A percentile compares a stretch with the other conserved stretches of the same genome.
phyloP scores from a whole-genome alignment of 441 rosid species.

The Breynia disticha region DNA sequence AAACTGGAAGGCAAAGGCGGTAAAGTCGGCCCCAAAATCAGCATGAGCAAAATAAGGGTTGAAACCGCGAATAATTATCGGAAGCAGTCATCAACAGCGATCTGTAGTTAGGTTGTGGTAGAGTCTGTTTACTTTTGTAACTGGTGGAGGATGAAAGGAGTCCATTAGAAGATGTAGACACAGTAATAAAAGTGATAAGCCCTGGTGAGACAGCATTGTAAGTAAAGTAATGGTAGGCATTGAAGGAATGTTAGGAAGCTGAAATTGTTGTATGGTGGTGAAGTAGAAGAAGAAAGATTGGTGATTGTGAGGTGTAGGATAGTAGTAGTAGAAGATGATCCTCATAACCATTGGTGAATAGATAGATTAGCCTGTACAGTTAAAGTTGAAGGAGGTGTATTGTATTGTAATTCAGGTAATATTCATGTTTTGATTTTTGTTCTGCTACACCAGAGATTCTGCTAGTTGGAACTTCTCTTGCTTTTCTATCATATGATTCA shows the following conservation, averaged over 20 bases:
- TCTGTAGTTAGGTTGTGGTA: slow-evolving; percentile 8
- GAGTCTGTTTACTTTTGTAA: slow-evolving; percentile 15
- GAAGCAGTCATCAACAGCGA: slow-evolving; percentile 9
- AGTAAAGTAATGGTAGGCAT: slow-evolving; percentile 29
- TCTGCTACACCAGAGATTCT: too few species aligned
- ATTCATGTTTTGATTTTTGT: slow-evolving; percentile 14
- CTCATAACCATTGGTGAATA: slow-evolving; percentile 19
- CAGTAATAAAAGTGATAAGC: slow-evolving; percentile 20
- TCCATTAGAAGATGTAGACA: slow-evolving; percentile 24
- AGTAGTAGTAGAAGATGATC: slow-evolving; percentile 22
- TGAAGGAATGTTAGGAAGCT: slow-evolving; percentile 9
- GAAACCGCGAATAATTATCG: not conserved
- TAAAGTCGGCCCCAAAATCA: slow-evolving; percentile 37
- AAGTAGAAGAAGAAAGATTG: slow-evolving; percentile 16
- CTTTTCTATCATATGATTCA: too few species aligned
- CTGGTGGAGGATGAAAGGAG: slow-evolving; percentile 9
- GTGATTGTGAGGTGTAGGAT: slow-evolving; percentile 10
- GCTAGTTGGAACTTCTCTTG: too few species aligned
- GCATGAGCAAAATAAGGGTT: slow-evolving; percentile 18
- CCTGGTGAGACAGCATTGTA: slow-evolving; percentile 20
- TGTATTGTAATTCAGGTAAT: slow-evolving; percentile 17
- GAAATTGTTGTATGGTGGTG: slow-evolving; percentile 12
- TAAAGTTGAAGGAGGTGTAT: slow-evolving; percentile 18
- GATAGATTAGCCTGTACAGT: slow-evolving; percentile 30
- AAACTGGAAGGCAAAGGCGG: slow-evolving; percentile 69